Conservation (phyloP, 192 early-diverging fungal species). For the Coemansia guatemalensis region DNA sequence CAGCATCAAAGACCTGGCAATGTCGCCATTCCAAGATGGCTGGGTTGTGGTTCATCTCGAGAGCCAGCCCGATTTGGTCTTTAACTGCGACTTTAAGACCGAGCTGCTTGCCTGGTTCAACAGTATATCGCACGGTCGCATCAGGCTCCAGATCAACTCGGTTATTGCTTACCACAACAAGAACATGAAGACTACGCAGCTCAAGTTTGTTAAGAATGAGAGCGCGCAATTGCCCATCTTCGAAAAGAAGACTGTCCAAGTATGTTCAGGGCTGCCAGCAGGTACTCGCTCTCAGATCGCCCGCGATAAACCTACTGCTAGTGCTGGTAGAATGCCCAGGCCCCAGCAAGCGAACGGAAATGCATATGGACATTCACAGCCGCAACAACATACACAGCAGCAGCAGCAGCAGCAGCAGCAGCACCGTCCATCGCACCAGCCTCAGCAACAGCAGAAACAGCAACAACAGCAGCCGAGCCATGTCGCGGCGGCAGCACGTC, state of each 20-base stretch:
- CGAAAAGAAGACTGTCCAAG: slow-evolving; percentile 70
- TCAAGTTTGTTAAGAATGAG: slow-evolving; percentile 79
- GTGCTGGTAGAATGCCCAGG: not conserved
- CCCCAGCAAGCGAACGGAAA: slow-evolving; percentile 2
- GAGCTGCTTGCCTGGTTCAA: slow-evolving; percentile 67
- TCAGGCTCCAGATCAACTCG: slow-evolving; percentile 59
- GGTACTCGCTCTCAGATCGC: slow-evolving; percentile 43
- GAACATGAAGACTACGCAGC: slow-evolving; percentile 63
- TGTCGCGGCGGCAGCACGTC: not conserved
- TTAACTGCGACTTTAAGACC: slow-evolving; percentile 71
- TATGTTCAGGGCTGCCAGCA: slow-evolving; percentile 63
- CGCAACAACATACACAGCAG: slow-evolving; percentile 6
- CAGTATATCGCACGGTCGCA: slow-evolving; percentile 57
- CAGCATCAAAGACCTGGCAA: slow-evolving; percentile 58
- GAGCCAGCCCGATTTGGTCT: slow-evolving; percentile 59
- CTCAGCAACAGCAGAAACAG: slow-evolving; percentile 15
- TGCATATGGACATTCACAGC: slow-evolving; percentile 8
- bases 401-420: slow-evolving; percentile 13
- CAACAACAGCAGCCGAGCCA: not conserved
- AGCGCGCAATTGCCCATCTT: slow-evolving; percentile 49
- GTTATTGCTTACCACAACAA: slow-evolving; percentile 71
- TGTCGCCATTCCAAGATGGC: slow-evolving; percentile 71
- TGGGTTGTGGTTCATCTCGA: slow-evolving; percentile 68
- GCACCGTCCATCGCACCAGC: not conserved
- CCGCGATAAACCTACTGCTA: slow-evolving; percentile 6